Base-by-base conservation (phyloP, 83 land plant species). In the Picea mariana region DNA sequence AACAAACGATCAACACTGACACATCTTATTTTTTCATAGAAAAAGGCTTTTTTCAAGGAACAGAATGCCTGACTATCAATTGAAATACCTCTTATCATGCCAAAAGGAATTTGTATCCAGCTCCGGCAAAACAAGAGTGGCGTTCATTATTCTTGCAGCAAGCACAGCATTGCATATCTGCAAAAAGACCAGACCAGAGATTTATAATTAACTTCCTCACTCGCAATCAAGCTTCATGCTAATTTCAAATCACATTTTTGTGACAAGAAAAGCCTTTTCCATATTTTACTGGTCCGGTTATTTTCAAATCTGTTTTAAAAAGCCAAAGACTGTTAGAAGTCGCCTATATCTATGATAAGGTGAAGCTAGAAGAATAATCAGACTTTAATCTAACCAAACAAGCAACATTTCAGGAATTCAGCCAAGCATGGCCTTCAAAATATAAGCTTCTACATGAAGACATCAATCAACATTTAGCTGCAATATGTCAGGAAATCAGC, bases 91-190 rank as follows among this genome's bases (percentile, higher is more conserved):
- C 85, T 92, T 90, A 88, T 97, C 99, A 83, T 88, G 93, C 99
- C 96, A 97, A 77, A 91, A 95, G 80, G 96, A 97, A 86, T 97
- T 97, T 21, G 99, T 91, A 85, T 95, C 99, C 83, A 95, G 86
- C 80, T 92, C 98, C 78, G 98, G 99, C 81, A 97, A 83, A 64
- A 97, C 93, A 27, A 97, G 92, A 20, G 98, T 95, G 13, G 99
- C 98, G 85, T 97, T 95, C 98, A 97, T 92, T 38, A 97, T 93
- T 68, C 99, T 82, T 31, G 99, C 99, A 78, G 98, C 98, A 85
- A 97, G 93, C 78, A 97, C 98, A 38, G 98, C 99, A 92, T 97
- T 97, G 78, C 98, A 97, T 68, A 97, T 93, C 99, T 97, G 87
- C 52, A 87, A 72, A 17, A 72, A 17, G 55, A 73, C 55, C 77